A percentile compares a stretch with the other conserved stretches of the same genome.
Evolutionary conservation across 2,329 filamentous ascomycete species (phyloP).

Genomic region (Paecilomyces sp.): DNA sequence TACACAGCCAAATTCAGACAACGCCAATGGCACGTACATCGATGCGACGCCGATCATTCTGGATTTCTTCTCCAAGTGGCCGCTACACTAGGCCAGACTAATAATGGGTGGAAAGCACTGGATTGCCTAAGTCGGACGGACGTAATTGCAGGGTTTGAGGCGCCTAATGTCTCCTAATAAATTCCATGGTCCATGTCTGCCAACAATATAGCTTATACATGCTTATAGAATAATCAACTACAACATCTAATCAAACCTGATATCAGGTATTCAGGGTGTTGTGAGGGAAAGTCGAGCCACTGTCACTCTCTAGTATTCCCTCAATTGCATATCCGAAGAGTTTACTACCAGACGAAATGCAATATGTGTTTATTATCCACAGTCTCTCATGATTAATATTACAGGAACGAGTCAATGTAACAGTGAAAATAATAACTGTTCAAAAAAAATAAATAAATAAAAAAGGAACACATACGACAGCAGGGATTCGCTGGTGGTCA

Average conservation of each 20-base stretch:
- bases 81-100: background rate
- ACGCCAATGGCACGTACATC: constrained; percentile 8
- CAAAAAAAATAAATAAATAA: background rate
- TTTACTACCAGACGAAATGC: too few relatives aligned
- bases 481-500: constrained; percentile 40
- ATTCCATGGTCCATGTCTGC: background rate
- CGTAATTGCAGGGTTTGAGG: too few relatives aligned
- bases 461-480: constrained; percentile 35
- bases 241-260: background rate
- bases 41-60: constrained; percentile 14
- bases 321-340: background rate
- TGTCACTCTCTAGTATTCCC: background rate
- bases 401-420: too few relatives aligned
- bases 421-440: too few relatives aligned
- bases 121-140: background rate
- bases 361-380: too few relatives aligned
- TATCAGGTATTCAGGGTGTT: background rate
- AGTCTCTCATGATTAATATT: too few relatives aligned
- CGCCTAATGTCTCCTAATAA: too few relatives aligned
- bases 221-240: too few relatives aligned
- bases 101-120: background rate
- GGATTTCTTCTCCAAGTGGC: constrained; percentile 10
- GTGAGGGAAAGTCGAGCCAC: background rate
- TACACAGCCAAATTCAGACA: constrained; percentile 11
- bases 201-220: background rate